These are phyloP conservation scores for Pontederia paniculata DNA, from an alignment of 176 grass and related monocot species.

Conservation along the genomic window DNA sequence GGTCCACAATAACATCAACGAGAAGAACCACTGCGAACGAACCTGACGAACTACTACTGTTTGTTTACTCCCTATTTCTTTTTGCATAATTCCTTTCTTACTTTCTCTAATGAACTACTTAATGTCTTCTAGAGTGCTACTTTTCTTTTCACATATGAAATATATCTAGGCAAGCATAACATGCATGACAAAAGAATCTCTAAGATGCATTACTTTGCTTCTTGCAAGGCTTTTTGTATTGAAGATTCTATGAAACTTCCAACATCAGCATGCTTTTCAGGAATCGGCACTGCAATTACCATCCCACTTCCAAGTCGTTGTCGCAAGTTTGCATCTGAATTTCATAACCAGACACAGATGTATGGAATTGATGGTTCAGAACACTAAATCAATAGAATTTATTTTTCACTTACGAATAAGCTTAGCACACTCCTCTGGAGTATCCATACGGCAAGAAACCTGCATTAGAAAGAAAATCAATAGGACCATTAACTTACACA, in stretches of 20 bases:
- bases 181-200: background rate
- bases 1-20: no score
- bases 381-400: background rate
- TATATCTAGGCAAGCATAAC: background rate
- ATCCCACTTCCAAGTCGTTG: slow-evolving; percentile 63
- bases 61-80: no score
- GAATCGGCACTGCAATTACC: slow-evolving; percentile 79
- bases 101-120: no score
- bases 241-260: slow-evolving; percentile 74
- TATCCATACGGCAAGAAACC: slow-evolving; percentile 67
- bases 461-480: slow-evolving; percentile 24
- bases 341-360: background rate
- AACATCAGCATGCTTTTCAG: slow-evolving; percentile 54
- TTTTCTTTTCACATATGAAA: background rate
- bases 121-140: no score
- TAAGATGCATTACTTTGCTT: slow-evolving; percentile 48
- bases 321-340: slow-evolving; percentile 63
- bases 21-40: no score
- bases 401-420: slow-evolving; percentile 49
- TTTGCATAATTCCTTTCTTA: no score
- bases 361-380: background rate
- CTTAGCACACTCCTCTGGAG: slow-evolving; percentile 74
- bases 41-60: no score
- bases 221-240: slow-evolving; percentile 76
- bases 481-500: background rate